These are phyloP conservation scores for Cicer cuneatum DNA, from an alignment of 306 rosid genomes.

Conservation along the genomic window DNA sequence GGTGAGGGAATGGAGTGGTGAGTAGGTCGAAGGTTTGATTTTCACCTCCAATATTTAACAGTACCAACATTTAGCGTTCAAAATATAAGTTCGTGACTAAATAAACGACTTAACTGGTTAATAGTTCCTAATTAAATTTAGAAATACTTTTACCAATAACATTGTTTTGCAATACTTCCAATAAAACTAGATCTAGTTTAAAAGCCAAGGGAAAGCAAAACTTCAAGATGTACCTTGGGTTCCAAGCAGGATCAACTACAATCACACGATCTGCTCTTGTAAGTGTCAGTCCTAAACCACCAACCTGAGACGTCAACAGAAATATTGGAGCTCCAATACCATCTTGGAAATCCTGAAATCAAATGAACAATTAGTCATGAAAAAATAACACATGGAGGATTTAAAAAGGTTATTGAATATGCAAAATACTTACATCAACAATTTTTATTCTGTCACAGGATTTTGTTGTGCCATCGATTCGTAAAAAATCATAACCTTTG, in stretches of 20 bases:
- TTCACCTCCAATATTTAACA: background rate
- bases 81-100: background rate
- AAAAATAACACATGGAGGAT: constrained; percentile 1
- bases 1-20: background rate
- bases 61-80: background rate
- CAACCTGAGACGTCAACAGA: constrained; percentile 97
- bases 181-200: background rate
- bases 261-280: constrained; percentile 97
- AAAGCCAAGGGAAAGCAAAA: constrained; percentile 11
- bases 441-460: constrained; percentile 69
- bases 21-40: background rate
- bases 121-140: background rate
- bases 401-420: background rate
- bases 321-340: constrained; percentile 81
- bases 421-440: constrained; percentile 70
- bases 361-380: constrained; percentile 25
- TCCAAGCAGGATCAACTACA: constrained; percentile 99
- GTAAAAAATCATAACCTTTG: constrained; percentile 64
- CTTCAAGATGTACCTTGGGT: constrained; percentile 74
- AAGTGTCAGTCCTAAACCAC: constrained; percentile 95
- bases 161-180: background rate
- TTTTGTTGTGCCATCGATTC: constrained; percentile 97
- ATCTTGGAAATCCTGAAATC: constrained; percentile 82
- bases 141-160: background rate
- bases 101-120: background rate